phyloP scores from a whole-genome alignment of 108 stramenopile species.

The Chaetoceros muelleri region DNA sequence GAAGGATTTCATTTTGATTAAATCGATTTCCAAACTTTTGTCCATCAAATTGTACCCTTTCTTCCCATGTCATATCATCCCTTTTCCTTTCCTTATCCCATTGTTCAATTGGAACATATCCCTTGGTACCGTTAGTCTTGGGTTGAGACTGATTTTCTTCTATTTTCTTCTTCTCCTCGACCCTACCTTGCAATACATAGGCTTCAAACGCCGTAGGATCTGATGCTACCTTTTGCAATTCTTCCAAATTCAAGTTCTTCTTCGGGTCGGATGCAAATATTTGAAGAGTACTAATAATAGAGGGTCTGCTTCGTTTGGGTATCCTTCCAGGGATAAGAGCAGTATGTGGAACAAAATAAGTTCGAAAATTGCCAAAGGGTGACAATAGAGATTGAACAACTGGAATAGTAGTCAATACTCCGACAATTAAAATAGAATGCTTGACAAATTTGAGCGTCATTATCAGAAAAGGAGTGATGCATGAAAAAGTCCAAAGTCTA shows the following conservation, averaged over 20 bases:
- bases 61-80: slow-evolving; percentile 44
- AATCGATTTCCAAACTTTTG: slow-evolving; percentile 55
- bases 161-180: neutral
- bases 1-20: slow-evolving; percentile 65
- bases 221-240: neutral
- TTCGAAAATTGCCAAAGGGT: no score
- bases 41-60: slow-evolving; percentile 69
- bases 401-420: no score
- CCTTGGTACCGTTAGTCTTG: slow-evolving; percentile 16
- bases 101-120: slow-evolving; percentile 61
- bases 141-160: neutral
- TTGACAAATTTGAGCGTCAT: no score
- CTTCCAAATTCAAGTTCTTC: neutral
- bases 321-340: no score
- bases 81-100: slow-evolving; percentile 51
- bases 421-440: no score
- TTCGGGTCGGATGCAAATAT: no score
- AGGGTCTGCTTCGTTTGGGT: no score
- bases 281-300: no score
- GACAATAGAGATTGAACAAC: no score
- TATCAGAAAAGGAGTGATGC: no score
- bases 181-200: neutral
- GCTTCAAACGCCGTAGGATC: neutral
- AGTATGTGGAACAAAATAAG: no score
- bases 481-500: no score